Percentiles rank a stretch among this genome's conserved stretches.
These are phyloP conservation scores for Circinella umbellata DNA, from an alignment of 371 early-diverging fungal species.

Conservation along the genomic window DNA sequence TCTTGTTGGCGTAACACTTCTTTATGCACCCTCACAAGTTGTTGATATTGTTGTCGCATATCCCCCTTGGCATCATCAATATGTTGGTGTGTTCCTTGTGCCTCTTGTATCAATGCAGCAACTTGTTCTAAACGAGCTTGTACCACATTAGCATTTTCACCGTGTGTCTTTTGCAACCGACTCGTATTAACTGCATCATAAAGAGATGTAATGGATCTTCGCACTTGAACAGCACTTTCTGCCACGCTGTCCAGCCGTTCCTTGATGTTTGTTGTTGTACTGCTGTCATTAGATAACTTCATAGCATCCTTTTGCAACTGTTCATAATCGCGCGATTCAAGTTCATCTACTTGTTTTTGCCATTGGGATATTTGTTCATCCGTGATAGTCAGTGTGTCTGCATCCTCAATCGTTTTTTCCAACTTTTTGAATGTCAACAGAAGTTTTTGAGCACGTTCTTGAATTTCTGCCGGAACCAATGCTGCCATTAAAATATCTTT, in stretches of 20 bases:
- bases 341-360: constrained; percentile 42
- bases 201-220: constrained; percentile 30
- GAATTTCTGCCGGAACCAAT: constrained; percentile 24
- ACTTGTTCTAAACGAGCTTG: constrained; percentile 7
- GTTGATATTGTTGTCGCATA: constrained; percentile 21
- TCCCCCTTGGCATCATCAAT: not conserved
- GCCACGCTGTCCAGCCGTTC: constrained; percentile 33
- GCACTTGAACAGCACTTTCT: constrained; percentile 32
- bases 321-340: constrained; percentile 36
- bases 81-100: not conserved
- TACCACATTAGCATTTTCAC: constrained; percentile 20
- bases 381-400: constrained; percentile 15
- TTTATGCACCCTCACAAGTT: constrained; percentile 20
- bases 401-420: not conserved
- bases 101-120: constrained; percentile 5
- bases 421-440: constrained; percentile 8
- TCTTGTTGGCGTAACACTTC: constrained; percentile 26
- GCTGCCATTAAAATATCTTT: constrained; percentile 7
- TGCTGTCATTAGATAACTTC: not conserved
- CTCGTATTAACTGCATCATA: constrained; percentile 46
- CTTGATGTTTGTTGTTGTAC: constrained; percentile 17
- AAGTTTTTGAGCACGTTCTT: constrained; percentile 7
- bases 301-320: constrained; percentile 23
- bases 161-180: constrained; percentile 38
- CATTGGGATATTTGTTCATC: constrained; percentile 40